phyloP scores from a whole-genome alignment of 2,329 filamentous ascomycete species.

The Stagonosporopsis vannaccii region DNA sequence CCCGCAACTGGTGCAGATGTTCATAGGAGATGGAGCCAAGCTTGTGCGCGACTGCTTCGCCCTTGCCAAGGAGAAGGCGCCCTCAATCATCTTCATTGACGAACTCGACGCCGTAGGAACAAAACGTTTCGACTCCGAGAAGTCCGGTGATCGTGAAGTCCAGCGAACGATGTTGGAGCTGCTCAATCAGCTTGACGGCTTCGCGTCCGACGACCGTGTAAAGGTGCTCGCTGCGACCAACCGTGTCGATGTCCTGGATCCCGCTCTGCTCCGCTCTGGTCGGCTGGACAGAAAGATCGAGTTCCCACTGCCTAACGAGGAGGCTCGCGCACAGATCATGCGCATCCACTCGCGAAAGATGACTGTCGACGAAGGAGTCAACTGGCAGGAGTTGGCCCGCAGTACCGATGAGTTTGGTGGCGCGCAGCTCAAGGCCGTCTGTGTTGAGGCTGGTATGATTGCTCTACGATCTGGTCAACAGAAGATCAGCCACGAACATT shows the following conservation, averaged over 20 bases:
- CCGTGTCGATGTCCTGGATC: conserved; percentile 91
- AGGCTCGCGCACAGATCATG: conserved; percentile 94
- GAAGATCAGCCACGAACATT: conserved; percentile 98
- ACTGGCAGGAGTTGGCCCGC: conserved; percentile 93
- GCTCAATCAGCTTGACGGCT: conserved; percentile 97
- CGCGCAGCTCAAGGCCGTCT: conserved; percentile 97
- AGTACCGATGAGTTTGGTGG: conserved; percentile 99
- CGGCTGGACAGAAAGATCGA: conserved; percentile 97
- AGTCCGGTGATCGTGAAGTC: conserved; percentile 96
- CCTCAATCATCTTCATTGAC: conserved; percentile 99
- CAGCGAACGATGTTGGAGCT: conserved; percentile 99
- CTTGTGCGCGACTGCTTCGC: conserved; percentile 97
- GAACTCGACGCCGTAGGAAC: conserved; percentile 98
- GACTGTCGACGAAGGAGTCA: conserved; percentile 90
- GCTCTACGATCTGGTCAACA: conserved; percentile 91
- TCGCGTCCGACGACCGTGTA: conserved; percentile 95
- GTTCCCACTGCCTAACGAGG: conserved; percentile 97
- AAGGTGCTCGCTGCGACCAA: conserved; percentile 96
- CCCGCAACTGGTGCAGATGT: conserved; percentile 98
- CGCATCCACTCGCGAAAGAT: conserved; percentile 99
- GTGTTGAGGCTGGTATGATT: conserved; percentile 99
- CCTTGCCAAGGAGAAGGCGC: conserved; percentile 97
- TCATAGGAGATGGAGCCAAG: conserved; percentile 98
- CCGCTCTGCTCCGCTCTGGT: conserved; percentile 87
- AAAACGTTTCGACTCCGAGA: conserved; percentile 98